Conservation (phyloP, 352 stramenopile genomes). For the Phytophthora syringae region DNA sequence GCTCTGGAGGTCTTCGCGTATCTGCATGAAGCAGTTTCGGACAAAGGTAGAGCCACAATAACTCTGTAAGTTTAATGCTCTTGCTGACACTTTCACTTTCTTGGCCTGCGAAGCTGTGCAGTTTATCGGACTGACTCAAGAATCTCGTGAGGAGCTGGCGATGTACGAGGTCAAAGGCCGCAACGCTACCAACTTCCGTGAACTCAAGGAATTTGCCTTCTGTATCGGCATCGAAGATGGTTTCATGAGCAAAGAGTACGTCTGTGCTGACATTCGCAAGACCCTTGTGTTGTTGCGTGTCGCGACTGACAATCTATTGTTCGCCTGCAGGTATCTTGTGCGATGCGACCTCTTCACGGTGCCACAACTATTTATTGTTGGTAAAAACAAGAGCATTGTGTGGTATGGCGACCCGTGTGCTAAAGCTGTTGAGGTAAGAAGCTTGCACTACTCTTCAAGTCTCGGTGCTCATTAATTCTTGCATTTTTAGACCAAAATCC, state of each 20-base stretch:
- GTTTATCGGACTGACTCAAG: slow-evolving; percentile 65
- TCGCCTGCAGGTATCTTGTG: slow-evolving; percentile 59
- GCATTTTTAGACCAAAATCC: slow-evolving; percentile 31
- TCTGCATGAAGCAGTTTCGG: no score
- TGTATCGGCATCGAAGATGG: no score
- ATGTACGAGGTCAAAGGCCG: slow-evolving; percentile 70
- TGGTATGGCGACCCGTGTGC: slow-evolving; percentile 61
- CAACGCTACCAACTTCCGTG: slow-evolving; percentile 56
- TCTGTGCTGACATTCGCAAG: no score
- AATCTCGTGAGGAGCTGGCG: slow-evolving; percentile 56
- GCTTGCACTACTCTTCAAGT: background rate
- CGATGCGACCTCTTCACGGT: slow-evolving; percentile 63
- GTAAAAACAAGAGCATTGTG: slow-evolving; percentile 59
- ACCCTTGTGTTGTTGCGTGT: no score
- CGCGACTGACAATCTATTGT: slow-evolving; percentile 7
- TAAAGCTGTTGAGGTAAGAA: slow-evolving; percentile 46
- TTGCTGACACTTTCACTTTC: slow-evolving; percentile 9
- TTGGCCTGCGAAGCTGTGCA: slow-evolving; percentile 49
- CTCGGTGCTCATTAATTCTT: background rate
- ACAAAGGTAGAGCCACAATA: no score
- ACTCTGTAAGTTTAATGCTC: no score
- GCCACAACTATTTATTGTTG: slow-evolving; percentile 66
- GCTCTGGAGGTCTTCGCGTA: no score
- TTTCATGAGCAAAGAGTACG: no score
- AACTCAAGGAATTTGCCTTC: no score